Evolutionary conservation across 352 stramenopile genomes (phyloP).

Genomic region (Peronospora destructor): DNA sequence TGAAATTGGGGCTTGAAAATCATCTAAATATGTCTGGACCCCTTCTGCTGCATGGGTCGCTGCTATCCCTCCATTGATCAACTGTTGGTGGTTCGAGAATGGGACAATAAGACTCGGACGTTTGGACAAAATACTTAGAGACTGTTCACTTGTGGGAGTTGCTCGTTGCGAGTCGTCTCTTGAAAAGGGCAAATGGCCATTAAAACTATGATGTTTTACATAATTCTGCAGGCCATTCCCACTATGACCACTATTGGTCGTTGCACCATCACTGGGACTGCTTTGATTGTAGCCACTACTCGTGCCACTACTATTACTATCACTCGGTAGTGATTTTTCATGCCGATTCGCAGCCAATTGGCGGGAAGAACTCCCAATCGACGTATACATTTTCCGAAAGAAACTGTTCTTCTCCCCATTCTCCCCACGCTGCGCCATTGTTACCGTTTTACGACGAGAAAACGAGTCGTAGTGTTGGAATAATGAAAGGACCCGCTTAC

Average conservation of each 20-base stretch:
- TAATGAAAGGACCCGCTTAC: too few species aligned
- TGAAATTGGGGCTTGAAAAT: constrained; percentile 77
- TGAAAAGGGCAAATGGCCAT: constrained; percentile 57
- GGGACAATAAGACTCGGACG: constrained; percentile 71
- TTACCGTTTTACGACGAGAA: not conserved
- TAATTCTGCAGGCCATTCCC: constrained; percentile 26
- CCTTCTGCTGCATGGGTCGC: constrained; percentile 17
- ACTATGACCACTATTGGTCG: constrained; percentile 30
- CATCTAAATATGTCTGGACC: constrained; percentile 48
- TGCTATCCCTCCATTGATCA: not conserved
- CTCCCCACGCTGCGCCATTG: constrained; percentile 39
- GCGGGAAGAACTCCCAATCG: constrained; percentile 44
- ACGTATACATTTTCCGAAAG: constrained; percentile 59
- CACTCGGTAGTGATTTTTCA: constrained; percentile 27
- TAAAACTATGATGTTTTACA: constrained; percentile 70
- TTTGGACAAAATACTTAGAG: constrained; percentile 61
- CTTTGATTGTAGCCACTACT: constrained; percentile 29
- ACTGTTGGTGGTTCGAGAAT: constrained; percentile 35
- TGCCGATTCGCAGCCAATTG: constrained; percentile 24
- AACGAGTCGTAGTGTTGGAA: too few species aligned
- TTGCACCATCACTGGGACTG: constrained; percentile 29
- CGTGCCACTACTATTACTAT: constrained; percentile 30
- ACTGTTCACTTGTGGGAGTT: constrained; percentile 17
- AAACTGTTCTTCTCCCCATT: constrained; percentile 50
- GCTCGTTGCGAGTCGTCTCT: constrained; percentile 23